Base-by-base conservation (phyloP, 2,329 filamentous ascomycete genomes). In the Botrytis hyacinthi region DNA sequence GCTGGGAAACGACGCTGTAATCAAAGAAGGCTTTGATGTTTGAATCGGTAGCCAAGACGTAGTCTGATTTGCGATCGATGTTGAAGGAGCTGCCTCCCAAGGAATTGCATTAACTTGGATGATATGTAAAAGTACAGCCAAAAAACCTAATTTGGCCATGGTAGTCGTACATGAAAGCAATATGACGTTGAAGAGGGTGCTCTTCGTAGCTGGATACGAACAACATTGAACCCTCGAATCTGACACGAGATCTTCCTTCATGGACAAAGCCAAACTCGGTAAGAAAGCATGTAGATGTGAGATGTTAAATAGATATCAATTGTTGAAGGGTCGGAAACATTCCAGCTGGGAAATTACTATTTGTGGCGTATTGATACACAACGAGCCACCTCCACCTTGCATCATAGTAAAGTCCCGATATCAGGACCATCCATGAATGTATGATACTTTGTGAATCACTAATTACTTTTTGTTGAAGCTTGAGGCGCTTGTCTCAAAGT, bases 311-410 rank as follows among this genome's bases (percentile, higher is more conserved):
- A 70, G n/a, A 26, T 35, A 32, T 44, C 16, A 20, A 40, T 67
- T 67, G 32, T 12, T n/a, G 29, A 37, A 57, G 18, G 32, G 37
- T 29, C n/a, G n/a, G 18, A 70, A 57, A 70, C 67, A 60, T 70
- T 70, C 67, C 67, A 70, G 48, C 22, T 68, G 48, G 48, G 35
- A 42, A 68, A 57, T 42, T 42, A 12, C 10, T 42, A 42, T 37
- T 18, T n/a, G 54, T 61, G 54, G 54, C 67, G 54, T 70, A 70
- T 70, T 70, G 67, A 70, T 35, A 60, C 62, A 40, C n/a, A 59
- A 70, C 20, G 29, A 70, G 67, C 67, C 67, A 60, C 67, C 46
- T 54, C 35, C 67, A 32, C 51, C 67, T 70, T 70, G 67, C n/a
- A 61, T 61, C 67, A 70, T 46, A 40, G 46, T 16, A 48, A 70